These are phyloP conservation scores for Acer campestre DNA, from an alignment of 345 rosid genomes.

Conservation along the genomic window DNA sequence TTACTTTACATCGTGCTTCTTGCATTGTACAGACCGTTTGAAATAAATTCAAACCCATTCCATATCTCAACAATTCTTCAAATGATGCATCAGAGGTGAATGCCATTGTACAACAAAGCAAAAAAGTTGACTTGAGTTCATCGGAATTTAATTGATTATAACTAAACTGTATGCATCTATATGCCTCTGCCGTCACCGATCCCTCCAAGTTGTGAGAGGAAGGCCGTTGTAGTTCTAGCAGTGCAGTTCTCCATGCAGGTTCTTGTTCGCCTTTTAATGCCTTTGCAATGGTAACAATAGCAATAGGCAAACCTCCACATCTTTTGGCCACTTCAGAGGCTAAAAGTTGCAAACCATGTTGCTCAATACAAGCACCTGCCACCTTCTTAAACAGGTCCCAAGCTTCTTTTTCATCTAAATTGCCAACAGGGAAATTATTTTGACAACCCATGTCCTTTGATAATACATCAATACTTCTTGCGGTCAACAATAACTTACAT, in stretches of 20 bases:
- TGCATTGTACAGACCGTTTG: not conserved
- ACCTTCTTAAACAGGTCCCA: conserved; percentile 28
- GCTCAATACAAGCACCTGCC: conserved; percentile 16
- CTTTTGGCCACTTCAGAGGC: conserved; percentile 18
- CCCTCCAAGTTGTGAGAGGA: not conserved
- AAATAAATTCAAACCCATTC: conserved; percentile 29
- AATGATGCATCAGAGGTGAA: not conserved
- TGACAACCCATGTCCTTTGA: conserved; percentile 6
- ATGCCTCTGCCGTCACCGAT: not conserved
- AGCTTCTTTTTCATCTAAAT: conserved; percentile 23
- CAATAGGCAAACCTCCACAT: conserved; percentile 38
- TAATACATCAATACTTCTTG: conserved; percentile 25
- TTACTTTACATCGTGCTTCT: conserved; percentile 17
- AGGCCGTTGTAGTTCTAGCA: not conserved
- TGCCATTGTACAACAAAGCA: conserved; percentile 21
- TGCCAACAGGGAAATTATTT: not conserved
- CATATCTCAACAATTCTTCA: conserved; percentile 25
- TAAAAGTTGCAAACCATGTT: not conserved
- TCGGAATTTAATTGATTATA: conserved; percentile 20
- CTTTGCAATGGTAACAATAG: conserved; percentile 23
- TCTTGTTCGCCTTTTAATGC: conserved; percentile 14
- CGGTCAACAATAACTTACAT: conserved; percentile 35
- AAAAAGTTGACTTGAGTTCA: conserved; percentile 32
- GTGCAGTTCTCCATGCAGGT: conserved; percentile 26
- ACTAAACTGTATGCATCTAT: conserved; percentile 22